Percentiles rank a stretch among this genome's conserved stretches.
phyloP scores from a whole-genome alignment of 2,329 filamentous ascomycete species.

The Botrytis paeoniae region DNA sequence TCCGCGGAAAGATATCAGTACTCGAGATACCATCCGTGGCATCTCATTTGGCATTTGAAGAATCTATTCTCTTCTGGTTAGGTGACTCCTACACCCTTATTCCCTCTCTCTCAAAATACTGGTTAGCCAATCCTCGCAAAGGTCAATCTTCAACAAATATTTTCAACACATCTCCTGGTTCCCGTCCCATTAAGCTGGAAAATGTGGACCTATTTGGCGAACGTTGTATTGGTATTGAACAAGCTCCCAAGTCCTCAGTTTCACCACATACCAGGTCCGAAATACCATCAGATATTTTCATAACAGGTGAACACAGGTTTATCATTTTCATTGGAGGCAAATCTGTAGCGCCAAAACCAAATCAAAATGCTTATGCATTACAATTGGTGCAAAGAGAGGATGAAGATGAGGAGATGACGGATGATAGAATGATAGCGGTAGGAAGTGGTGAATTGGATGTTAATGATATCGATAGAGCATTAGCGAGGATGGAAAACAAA shows the following conservation, averaged over 20 bases:
- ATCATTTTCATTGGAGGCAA: slow-evolving; percentile 30
- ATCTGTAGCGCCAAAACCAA: not conserved
- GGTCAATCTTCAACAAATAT: slow-evolving; percentile 26
- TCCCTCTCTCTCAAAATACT: slow-evolving; percentile 37
- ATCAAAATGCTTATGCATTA: slow-evolving; percentile 22
- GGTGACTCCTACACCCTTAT: slow-evolving; percentile 37
- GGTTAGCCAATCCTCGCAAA: slow-evolving; percentile 32
- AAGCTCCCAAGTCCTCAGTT: slow-evolving; percentile 27
- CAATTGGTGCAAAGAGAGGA: slow-evolving; percentile 30
- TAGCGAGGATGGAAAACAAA: slow-evolving; percentile 51
- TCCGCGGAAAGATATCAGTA: slow-evolving; percentile 36
- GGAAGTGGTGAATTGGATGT: slow-evolving; percentile 50
- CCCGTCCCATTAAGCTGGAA: slow-evolving; percentile 34
- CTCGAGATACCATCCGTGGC: slow-evolving; percentile 30
- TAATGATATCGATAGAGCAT: slow-evolving; percentile 60
- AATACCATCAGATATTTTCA: slow-evolving; percentile 33
- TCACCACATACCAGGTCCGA: slow-evolving; percentile 11
- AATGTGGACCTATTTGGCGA: slow-evolving; percentile 37
- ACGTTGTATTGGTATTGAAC: slow-evolving; percentile 35
- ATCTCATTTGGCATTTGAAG: slow-evolving; percentile 33
- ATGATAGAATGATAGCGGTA: not conserved
- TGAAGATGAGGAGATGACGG: slow-evolving; percentile 23
- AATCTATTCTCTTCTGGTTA: slow-evolving; percentile 38
- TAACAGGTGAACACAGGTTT: slow-evolving; percentile 37
- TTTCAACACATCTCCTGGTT: slow-evolving; percentile 30